Conservation (phyloP, 2,329 filamentous ascomycete genomes). For the Apiospora saccharicola region DNA sequence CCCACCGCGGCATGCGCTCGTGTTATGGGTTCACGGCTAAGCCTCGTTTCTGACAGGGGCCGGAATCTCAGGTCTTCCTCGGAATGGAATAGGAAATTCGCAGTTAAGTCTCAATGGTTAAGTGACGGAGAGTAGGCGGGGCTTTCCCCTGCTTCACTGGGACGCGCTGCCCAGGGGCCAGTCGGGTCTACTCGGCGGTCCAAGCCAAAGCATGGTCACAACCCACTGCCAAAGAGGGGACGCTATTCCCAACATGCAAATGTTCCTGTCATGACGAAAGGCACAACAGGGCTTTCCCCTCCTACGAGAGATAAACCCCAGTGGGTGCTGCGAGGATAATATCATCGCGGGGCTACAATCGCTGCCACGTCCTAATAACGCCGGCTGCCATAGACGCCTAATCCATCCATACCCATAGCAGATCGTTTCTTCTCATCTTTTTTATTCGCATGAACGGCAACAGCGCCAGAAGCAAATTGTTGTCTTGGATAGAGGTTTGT, state of each 20-base stretch:
- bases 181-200: slow-evolving; percentile 7
- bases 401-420: neutral
- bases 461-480: slow-evolving; percentile 12
- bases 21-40: slow-evolving; percentile 4
- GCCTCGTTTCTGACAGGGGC: slow-evolving; percentile 18
- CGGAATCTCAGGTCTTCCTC: slow-evolving; percentile 15
- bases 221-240: slow-evolving; percentile 10
- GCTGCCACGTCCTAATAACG: neutral
- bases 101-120: neutral
- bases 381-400: neutral
- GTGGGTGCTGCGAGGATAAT: slow-evolving; percentile 5
- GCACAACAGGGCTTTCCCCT: slow-evolving; percentile 6
- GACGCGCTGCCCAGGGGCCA: slow-evolving; percentile 3
- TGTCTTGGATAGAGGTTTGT: slow-evolving; percentile 4
- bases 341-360: slow-evolving; percentile 12
- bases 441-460: slow-evolving; percentile 5
- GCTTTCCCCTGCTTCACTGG: neutral
- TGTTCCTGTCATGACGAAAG: slow-evolving; percentile 15
- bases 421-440: neutral
- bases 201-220: neutral
- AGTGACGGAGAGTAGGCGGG: slow-evolving; percentile 3
- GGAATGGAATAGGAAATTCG: slow-evolving; percentile 15
- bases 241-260: slow-evolving; percentile 12
- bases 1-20: slow-evolving; percentile 13
- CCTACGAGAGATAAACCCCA: slow-evolving; percentile 13